Conservation (phyloP, 306 rosid genomes). For the Vigna trinervia region DNA sequence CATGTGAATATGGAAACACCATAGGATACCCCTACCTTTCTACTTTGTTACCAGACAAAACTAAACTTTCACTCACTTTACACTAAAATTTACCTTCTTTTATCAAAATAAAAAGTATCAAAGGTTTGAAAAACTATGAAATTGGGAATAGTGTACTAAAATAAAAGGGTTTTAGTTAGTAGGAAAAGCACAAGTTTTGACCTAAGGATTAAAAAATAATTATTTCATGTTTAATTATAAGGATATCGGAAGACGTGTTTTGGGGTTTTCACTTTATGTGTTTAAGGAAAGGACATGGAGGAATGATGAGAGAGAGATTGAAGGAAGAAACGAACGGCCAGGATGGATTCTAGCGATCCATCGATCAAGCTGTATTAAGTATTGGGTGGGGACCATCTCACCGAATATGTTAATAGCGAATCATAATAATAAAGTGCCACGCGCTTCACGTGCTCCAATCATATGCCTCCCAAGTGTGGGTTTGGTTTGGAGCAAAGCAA, state of each 20-base stretch:
- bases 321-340: neutral
- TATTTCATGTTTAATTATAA: too few species aligned
- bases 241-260: neutral
- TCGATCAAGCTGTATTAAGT: neutral
- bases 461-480: constrained; percentile 41
- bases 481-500: neutral
- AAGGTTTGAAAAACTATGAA: constrained; percentile 17
- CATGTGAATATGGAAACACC: constrained; percentile 20
- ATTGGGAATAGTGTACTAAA: too few species aligned
- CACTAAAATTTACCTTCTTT: constrained; percentile 29
- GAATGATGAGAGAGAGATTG: neutral
- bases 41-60: constrained; percentile 44
- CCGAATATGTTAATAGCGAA: constrained; percentile 33
- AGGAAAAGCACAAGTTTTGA: constrained; percentile 22
- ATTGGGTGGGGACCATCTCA: constrained; percentile 44
- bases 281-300: constrained; percentile 8
- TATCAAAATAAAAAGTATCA: neutral
- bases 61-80: constrained; percentile 49
- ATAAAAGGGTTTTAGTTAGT: neutral
- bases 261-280: neutral
- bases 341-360: constrained; percentile 41
- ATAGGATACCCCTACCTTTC: constrained; percentile 39
- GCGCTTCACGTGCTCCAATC: constrained; percentile 59
- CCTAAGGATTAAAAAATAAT: neutral
- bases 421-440: constrained; percentile 42